These are phyloP conservation scores for Seiridium cupressi DNA, from an alignment of 2,329 filamentous ascomycete species.

Conservation along the genomic window DNA sequence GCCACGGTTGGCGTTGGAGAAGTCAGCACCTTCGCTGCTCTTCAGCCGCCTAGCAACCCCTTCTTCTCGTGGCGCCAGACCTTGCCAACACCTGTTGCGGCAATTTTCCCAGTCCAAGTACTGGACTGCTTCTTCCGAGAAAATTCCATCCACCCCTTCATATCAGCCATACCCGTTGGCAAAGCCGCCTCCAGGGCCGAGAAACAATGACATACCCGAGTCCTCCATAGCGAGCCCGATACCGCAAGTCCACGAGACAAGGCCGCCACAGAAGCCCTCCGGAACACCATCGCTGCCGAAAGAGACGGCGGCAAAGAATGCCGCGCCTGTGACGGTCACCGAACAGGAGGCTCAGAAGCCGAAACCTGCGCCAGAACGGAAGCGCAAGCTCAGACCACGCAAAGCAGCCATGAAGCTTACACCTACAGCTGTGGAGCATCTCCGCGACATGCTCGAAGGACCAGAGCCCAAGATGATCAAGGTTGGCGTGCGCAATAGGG, in stretches of 20 bases:
- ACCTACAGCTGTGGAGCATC: conserved; percentile 73
- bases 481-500: conserved; percentile 89
- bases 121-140: conserved; percentile 24
- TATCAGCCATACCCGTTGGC: conserved; percentile 54
- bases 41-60: conserved; percentile 27
- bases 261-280: conserved; percentile 34
- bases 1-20: conserved; percentile 30
- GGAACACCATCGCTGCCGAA: background rate
- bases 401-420: conserved; percentile 93
- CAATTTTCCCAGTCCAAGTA: conserved; percentile 36
- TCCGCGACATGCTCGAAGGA: conserved; percentile 74
- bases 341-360: conserved; percentile 69
- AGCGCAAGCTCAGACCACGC: conserved; percentile 70
- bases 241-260: conserved; percentile 52
- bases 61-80: conserved; percentile 39
- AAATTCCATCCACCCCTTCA: conserved; percentile 27
- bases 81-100: conserved; percentile 36
- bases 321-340: conserved; percentile 43
- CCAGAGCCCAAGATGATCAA: conserved; percentile 91
- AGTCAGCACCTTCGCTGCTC: conserved; percentile 24
- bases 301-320: conserved; percentile 2
- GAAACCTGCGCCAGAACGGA: conserved; percentile 55
- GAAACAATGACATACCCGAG: conserved; percentile 42
- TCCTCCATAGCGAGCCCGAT: conserved; percentile 47
- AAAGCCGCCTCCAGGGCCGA: conserved; percentile 35